These are phyloP conservation scores for Pisolithus thermaeus DNA, from an alignment of 1,284 basidiomycete genomes.

Conservation along the genomic window DNA sequence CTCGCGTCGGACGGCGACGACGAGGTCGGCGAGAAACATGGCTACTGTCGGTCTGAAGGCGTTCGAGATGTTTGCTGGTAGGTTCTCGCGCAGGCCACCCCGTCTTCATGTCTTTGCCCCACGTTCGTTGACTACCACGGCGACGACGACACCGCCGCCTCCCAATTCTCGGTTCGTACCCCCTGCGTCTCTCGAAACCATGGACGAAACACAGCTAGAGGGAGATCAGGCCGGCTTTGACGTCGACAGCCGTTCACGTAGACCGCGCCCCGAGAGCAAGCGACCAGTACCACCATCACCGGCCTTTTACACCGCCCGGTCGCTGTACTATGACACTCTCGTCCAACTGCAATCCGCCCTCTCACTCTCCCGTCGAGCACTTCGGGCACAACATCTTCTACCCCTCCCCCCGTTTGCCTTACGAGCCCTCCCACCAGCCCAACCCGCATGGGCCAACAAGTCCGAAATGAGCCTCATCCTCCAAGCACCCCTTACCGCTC, in stretches of 20 bases:
- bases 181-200: constrained; percentile 4
- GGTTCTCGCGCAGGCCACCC: background rate
- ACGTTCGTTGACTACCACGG: background rate
- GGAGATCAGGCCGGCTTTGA: background rate
- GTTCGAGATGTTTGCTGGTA: background rate
- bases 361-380: constrained; percentile 47
- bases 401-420: constrained; percentile 73
- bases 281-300: constrained; percentile 48
- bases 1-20: background rate
- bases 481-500: constrained; percentile 58
- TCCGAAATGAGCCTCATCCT: constrained; percentile 55
- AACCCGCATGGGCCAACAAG: constrained; percentile 65
- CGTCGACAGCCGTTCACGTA: background rate
- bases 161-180: constrained; percentile 5
- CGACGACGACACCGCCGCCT: background rate
- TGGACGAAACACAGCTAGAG: background rate
- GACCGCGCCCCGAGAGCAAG: background rate
- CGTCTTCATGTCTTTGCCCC: background rate
- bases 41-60: background rate
- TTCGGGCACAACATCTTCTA: constrained; percentile 66
- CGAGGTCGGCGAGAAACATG: background rate
- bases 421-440: constrained; percentile 52
- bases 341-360: constrained; percentile 64
- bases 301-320: constrained; percentile 85
- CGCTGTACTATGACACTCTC: constrained; percentile 73